Base-by-base conservation (phyloP, 2,329 filamentous ascomycete species). In the Neofusicoccum parvum region DNA sequence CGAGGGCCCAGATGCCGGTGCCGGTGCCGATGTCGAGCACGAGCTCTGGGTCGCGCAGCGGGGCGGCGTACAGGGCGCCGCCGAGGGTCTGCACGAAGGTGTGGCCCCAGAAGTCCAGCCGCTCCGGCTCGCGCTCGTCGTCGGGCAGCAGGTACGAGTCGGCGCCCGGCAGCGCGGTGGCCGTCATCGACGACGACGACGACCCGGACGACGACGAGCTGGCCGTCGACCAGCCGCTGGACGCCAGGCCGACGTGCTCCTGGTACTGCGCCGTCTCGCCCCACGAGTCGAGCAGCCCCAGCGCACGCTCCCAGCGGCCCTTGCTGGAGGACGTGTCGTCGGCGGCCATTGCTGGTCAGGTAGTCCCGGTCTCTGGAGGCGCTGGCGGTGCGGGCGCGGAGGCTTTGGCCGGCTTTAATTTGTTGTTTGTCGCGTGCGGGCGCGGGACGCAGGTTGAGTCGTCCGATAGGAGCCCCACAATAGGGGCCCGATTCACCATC, bases 191-290 rank as follows among this genome's bases (percentile, higher is more conserved):
- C 23, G 39, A 14, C 6, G 54, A 46, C 20, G 76, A 78, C 49
- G 81, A 82, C 74, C 78, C 80, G 10, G 79, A 79, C 63, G 81
- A 83, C 66, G 81, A 83, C 67, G 81, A 83, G 70, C 76, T 77
- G 69, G 74, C 77, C 54, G 77, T 76, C 75, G 36, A 5, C 15
- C 36, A 43, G 53, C 3, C 37, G 14, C n/a, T 17, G 17, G 17
- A 43, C n/a, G 53, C 15, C 10, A 12, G 15, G 39, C 7, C 17
- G 20, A 23, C 36, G 11, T 12, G 9, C 14, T 59, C 43, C 43
- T 48, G 56, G 56, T 36, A 36, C n/a, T 43, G 56, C 15, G 56
- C 43, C 15, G 43, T 14, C 14, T 48, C 56, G 5, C 56, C 56
- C 56, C 56, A 60, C 10, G 56, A 48, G 23, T 60, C 56, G 56